A percentile compares a stretch with the other conserved stretches of the same genome.
phyloP scores from a whole-genome alignment of 371 early-diverging fungal species.

The Umbelopsis sp. region DNA sequence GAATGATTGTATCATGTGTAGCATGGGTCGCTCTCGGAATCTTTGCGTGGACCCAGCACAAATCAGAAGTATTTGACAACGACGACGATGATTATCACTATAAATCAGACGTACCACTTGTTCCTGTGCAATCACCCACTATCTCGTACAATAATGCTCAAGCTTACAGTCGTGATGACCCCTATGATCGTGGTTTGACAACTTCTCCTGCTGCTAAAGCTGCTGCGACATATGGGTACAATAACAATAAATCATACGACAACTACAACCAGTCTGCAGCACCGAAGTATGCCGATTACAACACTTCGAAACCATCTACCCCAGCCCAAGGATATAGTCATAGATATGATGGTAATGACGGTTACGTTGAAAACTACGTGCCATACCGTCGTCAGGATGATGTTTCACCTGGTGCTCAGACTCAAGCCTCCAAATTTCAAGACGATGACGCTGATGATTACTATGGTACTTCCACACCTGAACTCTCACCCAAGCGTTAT shows the following conservation, averaged over 20 bases:
- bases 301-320: background rate
- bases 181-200: slow-evolving; percentile 3
- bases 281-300: background rate
- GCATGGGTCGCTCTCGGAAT: slow-evolving; percentile 26
- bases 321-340: background rate
- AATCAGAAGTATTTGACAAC: slow-evolving; percentile 24
- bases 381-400: slow-evolving; percentile 8
- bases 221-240: slow-evolving; percentile 2
- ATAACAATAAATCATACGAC: background rate
- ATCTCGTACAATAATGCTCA: background rate
- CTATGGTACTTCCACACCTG: background rate
- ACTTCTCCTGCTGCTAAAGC: slow-evolving; percentile 2
- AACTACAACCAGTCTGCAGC: background rate
- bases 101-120: slow-evolving; percentile 35
- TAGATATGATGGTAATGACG: background rate
- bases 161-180: background rate
- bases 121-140: background rate
- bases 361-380: background rate
- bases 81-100: slow-evolving; percentile 31
- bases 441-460: background rate
- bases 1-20: slow-evolving; percentile 23
- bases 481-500: background rate
- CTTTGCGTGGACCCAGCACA: slow-evolving; percentile 23
- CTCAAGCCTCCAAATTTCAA: slow-evolving; percentile 1
- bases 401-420: background rate